phyloP scores from a whole-genome alignment of 1,139 yeast species.

The Hansenula lynferdii region DNA sequence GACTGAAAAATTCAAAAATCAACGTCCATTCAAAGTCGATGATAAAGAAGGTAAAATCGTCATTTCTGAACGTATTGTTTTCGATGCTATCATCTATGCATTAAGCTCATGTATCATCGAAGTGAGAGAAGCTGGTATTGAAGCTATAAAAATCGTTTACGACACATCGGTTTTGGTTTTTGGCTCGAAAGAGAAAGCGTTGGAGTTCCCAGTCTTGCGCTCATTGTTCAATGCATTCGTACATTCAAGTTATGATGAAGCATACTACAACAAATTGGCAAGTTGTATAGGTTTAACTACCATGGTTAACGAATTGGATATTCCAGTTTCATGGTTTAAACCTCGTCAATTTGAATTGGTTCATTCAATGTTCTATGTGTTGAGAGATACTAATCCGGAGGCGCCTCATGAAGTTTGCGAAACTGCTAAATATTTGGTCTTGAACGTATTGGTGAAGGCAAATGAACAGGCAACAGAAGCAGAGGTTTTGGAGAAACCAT shows the following conservation, averaged over 20 bases:
- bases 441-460: slow-evolving; percentile 60
- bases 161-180: slow-evolving; percentile 61
- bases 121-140: slow-evolving; percentile 68
- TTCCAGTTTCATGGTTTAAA: slow-evolving; percentile 70
- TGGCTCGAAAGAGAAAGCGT: slow-evolving; percentile 60
- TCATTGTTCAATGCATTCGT: slow-evolving; percentile 77
- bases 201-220: slow-evolving; percentile 70
- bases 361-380: slow-evolving; percentile 81
- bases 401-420: slow-evolving; percentile 78
- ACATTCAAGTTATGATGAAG: slow-evolving; percentile 89
- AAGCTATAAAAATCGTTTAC: slow-evolving; percentile 59
- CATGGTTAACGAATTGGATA: slow-evolving; percentile 60
- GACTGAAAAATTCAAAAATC: slow-evolving; percentile 63
- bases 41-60: slow-evolving; percentile 76
- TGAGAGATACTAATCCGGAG: slow-evolving; percentile 86
- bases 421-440: slow-evolving; percentile 63
- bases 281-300: slow-evolving; percentile 82
- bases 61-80: slow-evolving; percentile 64
- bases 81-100: slow-evolving; percentile 75
- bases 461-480: slow-evolving; percentile 56
- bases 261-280: slow-evolving; percentile 79
- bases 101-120: slow-evolving; percentile 70
- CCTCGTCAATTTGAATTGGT: slow-evolving; percentile 80
- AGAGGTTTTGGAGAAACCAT: slow-evolving; percentile 62
- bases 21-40: slow-evolving; percentile 66